These are phyloP conservation scores for Kandelia obovata DNA, from an alignment of 345 rosid genomes.

Conservation along the genomic window DNA sequence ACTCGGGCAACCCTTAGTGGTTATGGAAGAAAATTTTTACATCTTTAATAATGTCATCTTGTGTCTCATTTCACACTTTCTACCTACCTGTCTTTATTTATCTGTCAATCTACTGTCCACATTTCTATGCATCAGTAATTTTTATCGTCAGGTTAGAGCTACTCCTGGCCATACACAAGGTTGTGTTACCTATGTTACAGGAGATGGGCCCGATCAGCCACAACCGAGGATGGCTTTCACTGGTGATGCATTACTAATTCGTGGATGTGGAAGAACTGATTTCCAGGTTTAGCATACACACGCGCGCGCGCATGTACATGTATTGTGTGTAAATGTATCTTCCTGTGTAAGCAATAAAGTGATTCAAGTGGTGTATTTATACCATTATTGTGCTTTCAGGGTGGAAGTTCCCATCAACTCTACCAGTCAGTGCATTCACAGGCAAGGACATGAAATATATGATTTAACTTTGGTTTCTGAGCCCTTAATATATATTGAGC, in stretches of 20 bases:
- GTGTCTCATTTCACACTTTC: not conserved
- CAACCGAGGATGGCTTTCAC: conserved; percentile 94
- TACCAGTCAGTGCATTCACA: conserved; percentile 92
- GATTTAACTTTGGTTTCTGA: not conserved
- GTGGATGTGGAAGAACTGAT: conserved; percentile 98
- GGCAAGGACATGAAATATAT: conserved; percentile 39
- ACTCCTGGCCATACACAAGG: conserved; percentile 96
- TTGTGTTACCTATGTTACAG: conserved; percentile 91
- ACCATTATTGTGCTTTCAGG: conserved; percentile 36
- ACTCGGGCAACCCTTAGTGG: too few relatives aligned
- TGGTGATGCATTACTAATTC: conserved; percentile 79
- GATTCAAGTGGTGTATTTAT: not conserved
- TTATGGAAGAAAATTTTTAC: too few relatives aligned
- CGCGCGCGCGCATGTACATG: too few relatives aligned
- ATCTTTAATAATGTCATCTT: too few relatives aligned
- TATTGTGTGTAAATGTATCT: too few relatives aligned
- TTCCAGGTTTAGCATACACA: conserved; percentile 58
- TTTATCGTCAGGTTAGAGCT: conserved; percentile 54
- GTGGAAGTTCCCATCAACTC: conserved; percentile 77
- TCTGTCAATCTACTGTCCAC: not conserved
- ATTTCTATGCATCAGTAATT: conserved; percentile 8
- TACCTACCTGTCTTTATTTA: not conserved
- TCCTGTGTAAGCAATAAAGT: too few relatives aligned
- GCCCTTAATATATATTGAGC: not conserved
- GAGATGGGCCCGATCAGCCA: conserved; percentile 74